phyloP scores from a whole-genome alignment of 805 yeast genomes.

The Sugiyamaella chiloensis region DNA sequence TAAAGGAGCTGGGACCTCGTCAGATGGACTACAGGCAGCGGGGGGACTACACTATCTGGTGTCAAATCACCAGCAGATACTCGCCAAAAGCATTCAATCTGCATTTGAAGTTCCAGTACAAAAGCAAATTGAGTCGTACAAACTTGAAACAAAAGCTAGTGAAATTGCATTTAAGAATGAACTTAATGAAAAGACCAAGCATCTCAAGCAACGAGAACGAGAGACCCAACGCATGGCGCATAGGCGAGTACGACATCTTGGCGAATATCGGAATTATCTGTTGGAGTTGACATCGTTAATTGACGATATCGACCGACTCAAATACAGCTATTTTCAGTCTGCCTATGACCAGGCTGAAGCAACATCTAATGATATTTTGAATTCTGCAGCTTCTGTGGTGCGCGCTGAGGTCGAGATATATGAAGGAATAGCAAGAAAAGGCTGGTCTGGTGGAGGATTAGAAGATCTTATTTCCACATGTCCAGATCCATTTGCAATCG shows the following conservation, averaged over 20 bases:
- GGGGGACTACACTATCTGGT: slow-evolving; percentile 75
- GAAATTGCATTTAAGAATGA: slow-evolving; percentile 54
- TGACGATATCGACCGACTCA: slow-evolving; percentile 73
- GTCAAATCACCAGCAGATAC: slow-evolving; percentile 72
- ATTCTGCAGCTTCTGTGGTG: slow-evolving; percentile 59
- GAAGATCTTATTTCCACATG: slow-evolving; percentile 63
- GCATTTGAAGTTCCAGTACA: slow-evolving; percentile 54
- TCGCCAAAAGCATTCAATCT: slow-evolving; percentile 54
- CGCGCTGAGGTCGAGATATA: slow-evolving; percentile 78
- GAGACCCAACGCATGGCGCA: slow-evolving; percentile 58
- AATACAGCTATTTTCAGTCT: slow-evolving; percentile 69
- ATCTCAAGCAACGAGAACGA: slow-evolving; percentile 57
- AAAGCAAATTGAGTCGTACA: slow-evolving; percentile 44
- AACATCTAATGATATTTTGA: slow-evolving; percentile 53
- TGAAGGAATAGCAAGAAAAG: slow-evolving; percentile 78
- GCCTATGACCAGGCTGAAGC: slow-evolving; percentile 60
- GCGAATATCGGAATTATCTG: slow-evolving; percentile 64
- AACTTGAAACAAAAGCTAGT: slow-evolving; percentile 42
- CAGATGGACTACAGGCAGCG: slow-evolving; percentile 65
- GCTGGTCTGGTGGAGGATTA: slow-evolving; percentile 84
- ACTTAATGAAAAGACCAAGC: slow-evolving; percentile 50
- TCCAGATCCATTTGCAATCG: slow-evolving; percentile 57
- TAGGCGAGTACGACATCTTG: slow-evolving; percentile 59
- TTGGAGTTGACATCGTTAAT: slow-evolving; percentile 66
- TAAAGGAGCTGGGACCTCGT: slow-evolving; percentile 57